A percentile compares a stretch with the other conserved stretches of the same genome.
Evolutionary conservation across 2,329 filamentous ascomycete species (phyloP).

Genomic region (Diaporthe sp.): DNA sequence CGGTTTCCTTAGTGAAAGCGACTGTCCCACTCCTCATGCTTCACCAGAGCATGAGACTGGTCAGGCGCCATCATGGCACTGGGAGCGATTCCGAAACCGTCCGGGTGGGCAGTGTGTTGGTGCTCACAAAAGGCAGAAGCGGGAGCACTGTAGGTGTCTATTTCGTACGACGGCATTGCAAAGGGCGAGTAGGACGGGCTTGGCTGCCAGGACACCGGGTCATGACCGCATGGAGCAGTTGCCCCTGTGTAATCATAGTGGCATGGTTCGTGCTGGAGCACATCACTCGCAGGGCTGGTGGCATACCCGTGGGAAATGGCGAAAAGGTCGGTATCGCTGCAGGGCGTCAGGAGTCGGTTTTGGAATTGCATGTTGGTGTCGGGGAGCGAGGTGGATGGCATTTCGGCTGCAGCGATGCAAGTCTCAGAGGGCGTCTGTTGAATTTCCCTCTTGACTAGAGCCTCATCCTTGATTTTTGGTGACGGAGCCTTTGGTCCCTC

Average conservation of each 20-base stretch:
- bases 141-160: conserved; percentile 45
- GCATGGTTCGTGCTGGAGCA: conserved; percentile 45
- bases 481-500: conserved; percentile 40
- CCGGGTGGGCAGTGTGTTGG: conserved; percentile 39
- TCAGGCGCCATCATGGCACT: conserved; percentile 33
- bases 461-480: conserved; percentile 55
- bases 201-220: conserved; percentile 48
- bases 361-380: conserved; percentile 47
- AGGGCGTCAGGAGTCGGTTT: conserved; percentile 64
- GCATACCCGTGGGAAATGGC: conserved; percentile 46
- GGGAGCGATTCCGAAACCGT: conserved; percentile 35
- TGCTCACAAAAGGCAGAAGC: conserved; percentile 42
- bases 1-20: conserved; percentile 14
- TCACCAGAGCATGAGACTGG: conserved; percentile 31
- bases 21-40: conserved; percentile 39
- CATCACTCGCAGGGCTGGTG: conserved; percentile 49
- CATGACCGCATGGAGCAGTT: conserved; percentile 44
- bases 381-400: conserved; percentile 49
- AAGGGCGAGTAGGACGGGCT: conserved; percentile 55
- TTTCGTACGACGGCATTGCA: conserved; percentile 48
- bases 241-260: conserved; percentile 48
- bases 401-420: conserved; percentile 48
- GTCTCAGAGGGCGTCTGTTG: conserved; percentile 44
- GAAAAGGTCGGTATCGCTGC: conserved; percentile 62
- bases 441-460: conserved; percentile 38